Conservation (phyloP, 2,329 filamentous ascomycete genomes). For the Apiospora rasikravindrae region DNA sequence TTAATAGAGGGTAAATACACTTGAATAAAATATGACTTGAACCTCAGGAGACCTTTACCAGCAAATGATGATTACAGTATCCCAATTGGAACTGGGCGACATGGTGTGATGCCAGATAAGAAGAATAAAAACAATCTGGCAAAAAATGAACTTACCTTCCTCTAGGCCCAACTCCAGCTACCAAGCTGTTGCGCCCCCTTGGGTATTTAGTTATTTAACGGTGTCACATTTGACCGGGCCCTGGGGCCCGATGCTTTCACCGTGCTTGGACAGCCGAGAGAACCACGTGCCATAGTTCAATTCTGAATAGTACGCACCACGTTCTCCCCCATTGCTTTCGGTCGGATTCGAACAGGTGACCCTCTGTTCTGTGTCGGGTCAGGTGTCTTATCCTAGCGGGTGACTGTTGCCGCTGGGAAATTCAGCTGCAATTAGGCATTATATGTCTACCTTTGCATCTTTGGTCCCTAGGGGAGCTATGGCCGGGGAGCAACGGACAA, state of each 20-base stretch:
- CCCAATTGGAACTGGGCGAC: no score
- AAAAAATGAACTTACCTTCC: constrained; percentile 52
- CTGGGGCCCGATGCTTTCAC: no score
- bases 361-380: not conserved
- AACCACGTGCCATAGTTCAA: no score
- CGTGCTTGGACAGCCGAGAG: not conserved
- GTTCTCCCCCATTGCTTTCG: not conserved
- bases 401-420: not conserved
- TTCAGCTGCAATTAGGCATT: not conserved
- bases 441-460: not conserved
- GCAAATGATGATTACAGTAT: no score
- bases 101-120: no score
- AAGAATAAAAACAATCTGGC: not conserved
- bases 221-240: not conserved
- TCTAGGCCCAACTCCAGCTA: not conserved
- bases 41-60: no score
- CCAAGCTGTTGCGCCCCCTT: constrained; percentile 12
- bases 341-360: not conserved
- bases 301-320: no score
- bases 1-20: no score
- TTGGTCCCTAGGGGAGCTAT: not conserved
- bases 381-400: no score
- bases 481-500: not conserved
- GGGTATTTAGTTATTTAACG: constrained; percentile 9
- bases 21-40: no score